Conservation (phyloP, 2,329 filamentous ascomycete genomes). For the Truncatella angustata region DNA sequence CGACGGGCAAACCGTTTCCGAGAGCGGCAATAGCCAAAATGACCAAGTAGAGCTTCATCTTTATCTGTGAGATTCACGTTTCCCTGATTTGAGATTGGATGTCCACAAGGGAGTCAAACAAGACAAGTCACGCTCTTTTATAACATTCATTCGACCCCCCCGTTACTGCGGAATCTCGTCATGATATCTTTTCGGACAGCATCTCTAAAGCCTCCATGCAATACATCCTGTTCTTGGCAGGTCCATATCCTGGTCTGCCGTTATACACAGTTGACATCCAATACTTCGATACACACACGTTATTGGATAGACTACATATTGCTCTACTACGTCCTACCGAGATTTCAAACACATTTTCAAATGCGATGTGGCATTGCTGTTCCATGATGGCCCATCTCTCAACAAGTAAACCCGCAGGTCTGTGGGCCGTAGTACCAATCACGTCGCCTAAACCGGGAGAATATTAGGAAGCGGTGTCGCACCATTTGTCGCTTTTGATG, state of each 20-base stretch:
- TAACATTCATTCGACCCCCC: background rate
- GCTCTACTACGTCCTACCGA: background rate
- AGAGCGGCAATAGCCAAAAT: background rate
- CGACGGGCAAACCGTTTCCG: background rate
- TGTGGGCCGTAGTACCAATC: no score
- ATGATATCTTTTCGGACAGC: background rate
- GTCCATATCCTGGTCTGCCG: background rate
- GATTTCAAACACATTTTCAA: no score
- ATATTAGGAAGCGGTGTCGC: no score
- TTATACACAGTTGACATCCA: background rate
- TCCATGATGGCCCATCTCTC: no score
- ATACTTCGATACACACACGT: background rate
- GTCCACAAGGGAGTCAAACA: background rate
- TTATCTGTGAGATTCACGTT: background rate
- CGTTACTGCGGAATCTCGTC: background rate
- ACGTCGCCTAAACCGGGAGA: no score
- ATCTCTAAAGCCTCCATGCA: background rate
- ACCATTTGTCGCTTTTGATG: no score
- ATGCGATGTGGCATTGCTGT: no score
- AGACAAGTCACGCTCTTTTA: background rate
- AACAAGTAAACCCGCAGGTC: no score
- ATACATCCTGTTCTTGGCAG: slow-evolving; percentile 3
- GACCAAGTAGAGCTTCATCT: slow-evolving; percentile 1
- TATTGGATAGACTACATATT: background rate
- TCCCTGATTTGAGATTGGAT: background rate